Conservation (phyloP, 225 moss, liverwort and hornwort genomes). For the Asterella californica region DNA sequence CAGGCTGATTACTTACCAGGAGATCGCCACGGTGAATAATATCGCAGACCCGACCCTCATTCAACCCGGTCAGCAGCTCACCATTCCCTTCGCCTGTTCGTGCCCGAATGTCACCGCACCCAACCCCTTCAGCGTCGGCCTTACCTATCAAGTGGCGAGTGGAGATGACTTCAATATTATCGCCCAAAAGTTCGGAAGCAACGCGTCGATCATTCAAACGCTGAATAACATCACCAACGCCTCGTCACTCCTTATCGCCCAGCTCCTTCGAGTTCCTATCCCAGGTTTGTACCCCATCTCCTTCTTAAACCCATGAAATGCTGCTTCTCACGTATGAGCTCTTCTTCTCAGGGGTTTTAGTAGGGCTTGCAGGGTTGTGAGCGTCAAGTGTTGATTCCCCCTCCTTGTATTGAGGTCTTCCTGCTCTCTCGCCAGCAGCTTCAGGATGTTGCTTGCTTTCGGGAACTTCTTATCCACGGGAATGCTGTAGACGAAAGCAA, state of each 20-base stretch:
- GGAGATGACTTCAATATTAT: slow-evolving; percentile 6
- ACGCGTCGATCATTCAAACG: background rate
- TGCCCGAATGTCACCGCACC: slow-evolving; percentile 19
- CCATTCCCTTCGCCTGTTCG: slow-evolving; percentile 28
- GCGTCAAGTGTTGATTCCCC: too few species aligned
- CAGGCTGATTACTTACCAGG: slow-evolving; percentile 7
- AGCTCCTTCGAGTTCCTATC: slow-evolving; percentile 19
- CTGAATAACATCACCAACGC: slow-evolving; percentile 20
- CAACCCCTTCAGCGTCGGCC: background rate
- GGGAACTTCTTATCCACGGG: too few species aligned
- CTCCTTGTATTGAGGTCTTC: too few species aligned
- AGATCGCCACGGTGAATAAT: slow-evolving; percentile 19
- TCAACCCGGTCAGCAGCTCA: background rate
- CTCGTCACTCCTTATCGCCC: background rate
- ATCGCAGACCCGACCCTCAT: slow-evolving; percentile 16
- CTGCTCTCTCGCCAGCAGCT: too few species aligned
- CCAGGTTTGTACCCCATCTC: slow-evolving; percentile 11
- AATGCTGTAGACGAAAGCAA: too few species aligned
- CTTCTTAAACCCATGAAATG: background rate
- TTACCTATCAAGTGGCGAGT: slow-evolving; percentile 7
- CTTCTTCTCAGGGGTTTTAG: too few species aligned
- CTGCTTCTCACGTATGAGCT: too few species aligned
- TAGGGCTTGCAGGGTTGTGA: too few species aligned
- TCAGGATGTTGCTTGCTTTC: too few species aligned
- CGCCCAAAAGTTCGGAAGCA: slow-evolving; percentile 4